Base-by-base conservation (phyloP, 2,329 filamentous ascomycete genomes). In the Botrytis cinerea region DNA sequence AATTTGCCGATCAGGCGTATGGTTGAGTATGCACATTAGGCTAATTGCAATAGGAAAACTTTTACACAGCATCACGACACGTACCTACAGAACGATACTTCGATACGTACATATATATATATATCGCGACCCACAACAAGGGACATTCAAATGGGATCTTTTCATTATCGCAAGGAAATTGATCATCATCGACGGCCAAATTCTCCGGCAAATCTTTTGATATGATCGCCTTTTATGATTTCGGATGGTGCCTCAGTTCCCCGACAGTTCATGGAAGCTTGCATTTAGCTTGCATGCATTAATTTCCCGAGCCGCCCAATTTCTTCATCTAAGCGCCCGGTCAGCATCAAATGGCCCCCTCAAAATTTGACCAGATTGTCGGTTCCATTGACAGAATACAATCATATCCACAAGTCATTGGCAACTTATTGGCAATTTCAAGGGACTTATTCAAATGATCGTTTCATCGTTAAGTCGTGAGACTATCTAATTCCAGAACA, bases 381-480 rank as follows among this genome's bases (percentile, higher is more conserved):
- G 73, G 75, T 72, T 63, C 43, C 32, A 73, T 61, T 63, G 20
- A 45, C 60, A 60, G 64, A 54, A 28, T 54, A 69, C 66, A 38
- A 57, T 70, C 28, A 72, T 74, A 77, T 40, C 70, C 64, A 61
- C 64, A 70, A 43, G 8, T 51, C 51, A 77, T 43, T 73, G 38
- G 25, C 51, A 69, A 62, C 32, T 68, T n/a, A 68, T 69, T 73
- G 51, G 45, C 43, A 73, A 63, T 46, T 73, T 57, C 57, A 35
- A 57, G 46, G 59, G 63, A 61, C n/a, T 48, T 70, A 43, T 70
- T 57, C 22, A 72, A 72, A 72, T 43, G 66, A 66, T 71, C 75
- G 79, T 79, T 79, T 79, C 78, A 79, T 77, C 76, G 74, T 78
- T 78, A 68, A 48, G 28, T 72, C 48, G 71, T 59, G 51, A 67